Base-by-base conservation (phyloP, 208 protist genomes). In the Vickermania spadyakhi region DNA sequence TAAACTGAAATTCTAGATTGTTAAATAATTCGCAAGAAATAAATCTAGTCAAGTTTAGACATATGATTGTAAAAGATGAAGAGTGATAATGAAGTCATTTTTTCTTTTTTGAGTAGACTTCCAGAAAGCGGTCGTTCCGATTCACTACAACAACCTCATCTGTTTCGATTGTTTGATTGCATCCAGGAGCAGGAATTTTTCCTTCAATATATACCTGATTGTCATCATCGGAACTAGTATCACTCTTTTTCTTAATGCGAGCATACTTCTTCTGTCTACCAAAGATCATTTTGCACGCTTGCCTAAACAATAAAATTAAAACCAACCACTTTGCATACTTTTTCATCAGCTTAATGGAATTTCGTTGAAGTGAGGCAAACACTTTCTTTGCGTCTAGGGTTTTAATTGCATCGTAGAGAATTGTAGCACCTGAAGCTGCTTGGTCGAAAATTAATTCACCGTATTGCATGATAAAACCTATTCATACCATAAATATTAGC, bases 111-210 rank as follows among this genome's bases (percentile, higher is more conserved):
- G 80, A 73, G 42, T 85, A 85, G 28, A 85, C 72, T 36, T 85
- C 79, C 1, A 85, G 65, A 31, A 79, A 85, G 3, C 79, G 60
- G 30, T 81, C 73, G 45, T 77, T 73, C 23, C 79, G 79, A 53
- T 85, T 81, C 5, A 85, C 60, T 41, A 85, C 70, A 27, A 85
- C 78, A 36, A 81, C 68, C 14, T 69, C 75, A 50, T 81, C 79
- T n/a, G 66, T 62, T 7, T 79, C 66, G 27, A 85, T 66, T 27
- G 78, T 62, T 26, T 75, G 71, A 31, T 78, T 74, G 1, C 52
- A 61, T 0, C 56, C 41, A 21, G 11, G 23, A 29, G 29, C 28
- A 28, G 55, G 18, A 59, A 25, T n/a, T 59, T 5, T 27, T 59
- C 14, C 55, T 22, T 59, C 55, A 22, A 27, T 59, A 7, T 14